phyloP scores from a whole-genome alignment of 1,284 basidiomycete species.

The Trichosporon asahii region DNA sequence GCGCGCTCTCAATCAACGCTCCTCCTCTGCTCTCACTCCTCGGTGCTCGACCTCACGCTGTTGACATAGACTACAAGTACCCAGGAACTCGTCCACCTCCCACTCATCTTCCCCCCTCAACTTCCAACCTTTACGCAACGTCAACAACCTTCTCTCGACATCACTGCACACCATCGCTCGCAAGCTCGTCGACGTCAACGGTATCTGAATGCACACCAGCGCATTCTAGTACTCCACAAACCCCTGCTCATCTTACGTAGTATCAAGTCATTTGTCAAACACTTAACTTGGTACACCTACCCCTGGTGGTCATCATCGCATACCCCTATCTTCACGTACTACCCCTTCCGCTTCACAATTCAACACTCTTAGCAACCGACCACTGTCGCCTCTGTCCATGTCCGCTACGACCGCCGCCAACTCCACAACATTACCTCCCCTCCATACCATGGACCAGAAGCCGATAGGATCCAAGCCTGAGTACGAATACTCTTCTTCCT shows the following conservation, averaged over 20 bases:
- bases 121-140: background rate
- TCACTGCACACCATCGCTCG: background rate
- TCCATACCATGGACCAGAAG: slow-evolving; percentile 9
- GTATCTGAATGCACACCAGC: background rate
- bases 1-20: background rate
- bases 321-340: slow-evolving; percentile 7
- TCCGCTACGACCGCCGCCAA: slow-evolving; percentile 6
- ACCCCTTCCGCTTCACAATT: slow-evolving; percentile 3
- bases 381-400: background rate
- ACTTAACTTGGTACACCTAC: background rate
- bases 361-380: background rate
- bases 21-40: background rate
- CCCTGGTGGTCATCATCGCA: slow-evolving; percentile 1
- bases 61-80: slow-evolving; percentile 9
- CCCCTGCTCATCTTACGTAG: background rate
- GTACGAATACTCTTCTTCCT: background rate
- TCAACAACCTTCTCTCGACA: background rate
- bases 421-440: background rate
- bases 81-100: background rate
- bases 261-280: background rate
- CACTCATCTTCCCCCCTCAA: background rate
- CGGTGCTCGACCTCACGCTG: background rate
- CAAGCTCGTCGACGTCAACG: background rate
- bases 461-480: slow-evolving; percentile 2
- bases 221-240: background rate